Percentiles rank a stretch among this genome's conserved stretches.
Evolutionary conservation across 352 stramenopile genomes (phyloP).

Genomic region (Globisporangium acanthophoron): DNA sequence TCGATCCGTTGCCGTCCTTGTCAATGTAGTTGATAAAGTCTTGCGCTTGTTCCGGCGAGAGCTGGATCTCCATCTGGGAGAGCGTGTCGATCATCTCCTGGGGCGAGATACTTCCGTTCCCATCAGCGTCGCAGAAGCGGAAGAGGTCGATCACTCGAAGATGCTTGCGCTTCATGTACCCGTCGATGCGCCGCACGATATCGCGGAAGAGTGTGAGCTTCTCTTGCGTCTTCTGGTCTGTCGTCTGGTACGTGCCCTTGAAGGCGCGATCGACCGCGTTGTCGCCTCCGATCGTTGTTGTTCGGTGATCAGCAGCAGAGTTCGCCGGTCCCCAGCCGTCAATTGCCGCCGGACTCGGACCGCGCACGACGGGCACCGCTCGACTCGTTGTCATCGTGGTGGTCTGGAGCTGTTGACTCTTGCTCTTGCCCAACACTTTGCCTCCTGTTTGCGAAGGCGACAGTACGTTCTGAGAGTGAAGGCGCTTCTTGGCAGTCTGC

Average conservation of each 20-base stretch:
- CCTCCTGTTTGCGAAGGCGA: not conserved
- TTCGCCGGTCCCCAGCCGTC: not conserved
- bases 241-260: conserved; percentile 53
- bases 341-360: not conserved
- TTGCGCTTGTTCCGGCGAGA: conserved; percentile 52
- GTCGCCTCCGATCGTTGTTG: not conserved
- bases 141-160: conserved; percentile 83
- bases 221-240: conserved; percentile 57
- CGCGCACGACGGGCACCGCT: not conserved
- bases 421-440: conserved; percentile 9
- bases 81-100: conserved; percentile 82
- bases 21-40: conserved; percentile 78
- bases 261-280: conserved; percentile 34
- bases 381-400: conserved; percentile 1
- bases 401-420: conserved; percentile 8
- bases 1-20: conserved; percentile 78
- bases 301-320: not conserved
- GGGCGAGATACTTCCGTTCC: conserved; percentile 71
- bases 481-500: conserved; percentile 7
- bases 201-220: conserved; percentile 67
- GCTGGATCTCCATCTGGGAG: conserved; percentile 80
- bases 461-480: not conserved
- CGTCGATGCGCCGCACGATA: conserved; percentile 75
- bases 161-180: conserved; percentile 81
- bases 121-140: conserved; percentile 78